Conservation (phyloP, 2,329 filamentous ascomycete species). For the Claviceps sp. region DNA sequence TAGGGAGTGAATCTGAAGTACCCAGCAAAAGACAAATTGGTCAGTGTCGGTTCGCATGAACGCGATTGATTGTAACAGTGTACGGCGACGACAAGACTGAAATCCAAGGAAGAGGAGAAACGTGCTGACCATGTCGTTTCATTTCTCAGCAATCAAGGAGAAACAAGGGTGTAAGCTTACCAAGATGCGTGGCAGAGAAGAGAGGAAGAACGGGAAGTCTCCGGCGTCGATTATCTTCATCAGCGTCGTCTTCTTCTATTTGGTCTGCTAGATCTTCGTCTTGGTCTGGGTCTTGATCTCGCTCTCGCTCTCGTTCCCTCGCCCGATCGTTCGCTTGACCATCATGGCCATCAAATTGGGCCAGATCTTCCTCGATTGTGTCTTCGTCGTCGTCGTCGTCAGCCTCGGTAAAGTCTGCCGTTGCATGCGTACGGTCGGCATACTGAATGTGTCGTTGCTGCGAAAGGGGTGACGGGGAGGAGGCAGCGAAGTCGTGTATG, state of each 20-base stretch:
- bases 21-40: neutral
- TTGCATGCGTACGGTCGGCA: slow-evolving; percentile 33
- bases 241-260: neutral
- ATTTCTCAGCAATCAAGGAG: no score
- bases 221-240: slow-evolving; percentile 26
- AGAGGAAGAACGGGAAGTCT: slow-evolving; percentile 49
- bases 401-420: slow-evolving; percentile 51
- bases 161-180: slow-evolving; percentile 27
- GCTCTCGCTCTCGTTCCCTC: slow-evolving; percentile 27
- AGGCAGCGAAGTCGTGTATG: slow-evolving; percentile 16
- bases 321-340: slow-evolving; percentile 35
- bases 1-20: slow-evolving; percentile 59
- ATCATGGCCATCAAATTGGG: slow-evolving; percentile 28
- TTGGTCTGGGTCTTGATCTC: slow-evolving; percentile 28
- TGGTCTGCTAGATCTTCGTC: slow-evolving; percentile 32
- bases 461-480: slow-evolving; percentile 20
- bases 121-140: no score
- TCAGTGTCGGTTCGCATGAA: neutral
- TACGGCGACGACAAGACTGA: neutral
- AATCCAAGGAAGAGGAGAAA: no score
- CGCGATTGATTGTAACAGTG: neutral
- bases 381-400: slow-evolving; percentile 38
- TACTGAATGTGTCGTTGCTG: slow-evolving; percentile 15
- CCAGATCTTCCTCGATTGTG: slow-evolving; percentile 22
- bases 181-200: slow-evolving; percentile 66